Evolutionary conservation across 2,329 filamentous ascomycete species (phyloP), one percentile per base, ranked within the genome.

Genomic region (Thelonectria discophora): DNA sequence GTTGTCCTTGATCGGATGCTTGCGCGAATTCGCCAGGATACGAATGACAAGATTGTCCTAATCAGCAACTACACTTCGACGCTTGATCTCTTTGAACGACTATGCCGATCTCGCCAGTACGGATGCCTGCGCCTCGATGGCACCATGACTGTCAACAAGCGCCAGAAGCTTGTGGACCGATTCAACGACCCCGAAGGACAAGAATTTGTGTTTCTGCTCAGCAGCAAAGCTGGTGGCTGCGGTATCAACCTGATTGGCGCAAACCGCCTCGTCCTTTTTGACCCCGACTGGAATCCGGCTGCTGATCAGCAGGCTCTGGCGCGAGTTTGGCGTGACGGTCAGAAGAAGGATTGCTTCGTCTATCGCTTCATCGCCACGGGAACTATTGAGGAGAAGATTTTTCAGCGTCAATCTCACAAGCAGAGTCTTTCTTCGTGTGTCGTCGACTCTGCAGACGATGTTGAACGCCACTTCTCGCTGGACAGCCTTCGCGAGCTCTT

Each of bases 351-450:
- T 73, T 99, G 95, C 74, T 99, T 99, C 72, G 95, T 99, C 15
- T 99, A 99, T 77, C 91, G 95, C n/a, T 99, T 99, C 80, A 99
- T 99, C 71, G 92, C 94, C 0, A 98, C 96, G 0, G 95, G 95
- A 4, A 97, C 94, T 0, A 99, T 99, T 64, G 95, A 99, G 75
- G 95, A 99, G 78, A 99, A 99, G 80, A 97, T 99, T 69, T 99
- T 99, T 80, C 95, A 99, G 77, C 90, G 96, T 10, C 95, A 99
- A 74, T 97, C 92, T 1, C 96, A 99, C 82, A 99, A 99, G 79
- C 95, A 99, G 78, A 96, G 93, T 8, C 82, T 99, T 1, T 98
- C 94, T 1, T 97, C 93, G 0, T 97, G 94, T 70, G 95, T 99
- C 5, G 95, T 99, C 8, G 95, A 99, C 77, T 94, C 91, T 3